Percentiles rank a stretch among this genome's conserved stretches.
These are phyloP conservation scores for Nannochloropsis limnetica DNA, from an alignment of 352 stramenopile genomes.

Conservation along the genomic window DNA sequence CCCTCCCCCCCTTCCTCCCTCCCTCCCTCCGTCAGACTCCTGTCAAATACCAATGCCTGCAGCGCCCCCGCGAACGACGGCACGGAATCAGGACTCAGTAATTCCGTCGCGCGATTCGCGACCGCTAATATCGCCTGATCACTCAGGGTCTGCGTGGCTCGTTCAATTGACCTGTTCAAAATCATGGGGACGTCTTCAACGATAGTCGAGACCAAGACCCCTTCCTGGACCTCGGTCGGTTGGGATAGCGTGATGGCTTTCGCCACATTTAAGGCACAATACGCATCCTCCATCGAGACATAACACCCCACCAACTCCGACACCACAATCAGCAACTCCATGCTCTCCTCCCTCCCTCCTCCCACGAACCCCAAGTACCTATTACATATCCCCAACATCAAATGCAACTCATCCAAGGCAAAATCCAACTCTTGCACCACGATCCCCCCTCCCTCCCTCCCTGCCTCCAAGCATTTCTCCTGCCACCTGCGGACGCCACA, in stretches of 20 bases:
- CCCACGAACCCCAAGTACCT: constrained; percentile 20
- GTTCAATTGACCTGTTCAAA: constrained; percentile 15
- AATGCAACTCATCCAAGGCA: constrained; percentile 14
- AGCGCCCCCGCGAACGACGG: not conserved
- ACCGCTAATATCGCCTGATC: constrained; percentile 9
- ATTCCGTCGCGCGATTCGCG: not conserved
- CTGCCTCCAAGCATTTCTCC: not conserved
- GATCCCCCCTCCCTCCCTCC: not conserved
- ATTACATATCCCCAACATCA: not conserved
- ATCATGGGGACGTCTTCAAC: constrained; percentile 28
- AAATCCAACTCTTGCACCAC: constrained; percentile 32
- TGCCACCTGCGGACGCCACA: not conserved
- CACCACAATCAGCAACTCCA: constrained; percentile 20
- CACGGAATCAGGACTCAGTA: constrained; percentile 16
- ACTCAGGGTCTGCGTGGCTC: constrained; percentile 10
- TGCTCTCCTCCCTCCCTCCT: not conserved
- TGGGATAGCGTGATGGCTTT: not conserved
- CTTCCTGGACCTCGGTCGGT: constrained; percentile 1
- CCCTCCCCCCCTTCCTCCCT: not conserved
- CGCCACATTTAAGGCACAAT: not conserved
- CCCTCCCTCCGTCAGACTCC: constrained; percentile 10
- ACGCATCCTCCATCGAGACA: constrained; percentile 4
- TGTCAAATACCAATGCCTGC: not conserved
- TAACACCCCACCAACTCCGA: constrained; percentile 26
- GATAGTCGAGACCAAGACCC: not conserved